Conservation (phyloP, 495 filamentous ascomycete species). For the Penicillium odoratum region DNA sequence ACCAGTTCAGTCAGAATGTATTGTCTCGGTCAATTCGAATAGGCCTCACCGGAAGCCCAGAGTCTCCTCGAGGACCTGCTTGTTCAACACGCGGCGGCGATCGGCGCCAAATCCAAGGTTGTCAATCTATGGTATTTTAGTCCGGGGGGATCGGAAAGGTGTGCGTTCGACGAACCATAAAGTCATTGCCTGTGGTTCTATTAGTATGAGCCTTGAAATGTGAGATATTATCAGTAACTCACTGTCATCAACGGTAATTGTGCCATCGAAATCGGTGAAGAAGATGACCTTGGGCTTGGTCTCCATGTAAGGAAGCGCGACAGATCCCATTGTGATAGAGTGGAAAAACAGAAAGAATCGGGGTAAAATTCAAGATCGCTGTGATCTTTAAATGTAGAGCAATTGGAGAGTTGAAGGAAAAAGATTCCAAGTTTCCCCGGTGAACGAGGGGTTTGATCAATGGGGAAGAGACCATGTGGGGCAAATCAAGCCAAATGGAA, state of each 20-base stretch:
- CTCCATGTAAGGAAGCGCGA: slow-evolving; percentile 49
- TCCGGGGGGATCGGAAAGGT: slow-evolving; percentile 3
- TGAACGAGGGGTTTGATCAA: slow-evolving; percentile 13
- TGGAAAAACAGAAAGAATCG: background rate
- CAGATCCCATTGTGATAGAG: slow-evolving; percentile 36
- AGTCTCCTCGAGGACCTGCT: slow-evolving; percentile 66
- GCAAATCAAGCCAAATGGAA: slow-evolving; percentile 6
- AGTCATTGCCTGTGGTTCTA: slow-evolving; percentile 72
- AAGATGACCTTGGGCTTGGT: slow-evolving; percentile 84
- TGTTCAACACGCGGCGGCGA: slow-evolving; percentile 64
- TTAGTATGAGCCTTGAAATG: slow-evolving; percentile 18
- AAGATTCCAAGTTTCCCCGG: slow-evolving; percentile 6
- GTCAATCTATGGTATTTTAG: slow-evolving; percentile 63
- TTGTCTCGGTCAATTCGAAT: background rate
- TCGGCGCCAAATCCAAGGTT: slow-evolving; percentile 78
- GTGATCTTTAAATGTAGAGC: slow-evolving; percentile 1
- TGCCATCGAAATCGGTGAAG: slow-evolving; percentile 97
- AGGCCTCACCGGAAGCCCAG: slow-evolving; percentile 65
- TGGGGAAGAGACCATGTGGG: slow-evolving; percentile 12
- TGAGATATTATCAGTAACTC: slow-evolving; percentile 25
- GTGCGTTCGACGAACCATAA: slow-evolving; percentile 53
- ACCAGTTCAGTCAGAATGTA: background rate
- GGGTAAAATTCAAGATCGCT: background rate
- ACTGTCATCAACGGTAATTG: slow-evolving; percentile 87
- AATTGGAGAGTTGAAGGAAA: slow-evolving; percentile 9